Base-by-base conservation (phyloP, 2,329 filamentous ascomycete species). In the Penicillium rolfsii region DNA sequence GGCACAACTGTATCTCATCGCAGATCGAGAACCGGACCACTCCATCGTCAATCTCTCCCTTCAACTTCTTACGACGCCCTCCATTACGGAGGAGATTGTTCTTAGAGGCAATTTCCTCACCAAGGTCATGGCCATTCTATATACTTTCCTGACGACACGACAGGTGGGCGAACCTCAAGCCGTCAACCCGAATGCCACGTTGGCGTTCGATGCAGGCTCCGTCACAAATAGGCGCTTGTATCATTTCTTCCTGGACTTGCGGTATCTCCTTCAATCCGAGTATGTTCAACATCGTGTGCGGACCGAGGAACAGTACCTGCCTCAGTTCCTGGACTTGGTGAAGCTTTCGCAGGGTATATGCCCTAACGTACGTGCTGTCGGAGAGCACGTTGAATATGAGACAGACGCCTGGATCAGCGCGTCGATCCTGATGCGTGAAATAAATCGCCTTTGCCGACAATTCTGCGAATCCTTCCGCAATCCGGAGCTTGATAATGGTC, bases 401-500 rank as follows among this genome's bases (percentile, higher is more conserved):
- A 96, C 93, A 1, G 96, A 99, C 77, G 91, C 92, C 22, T 99
- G 95, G 95, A 98, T 99, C 56, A 96, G 91, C 60, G 94, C 95
- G 3, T 97, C 93, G 6, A 84, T 98, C 54, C 91, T 99, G 60
- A 97, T 95, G 53, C 86, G 94, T 54, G 94, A 99, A 75, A 94
- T 99, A 75, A 98, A 98, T 73, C 88, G 91, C 57, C 85, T 98
- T 40, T 97, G 94, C 71, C 85, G 93, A 64, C 90, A 95, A 70
- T 89, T 98, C 60, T 89, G 93, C 0, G 91, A 96, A 69, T 89
- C 95, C 0, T 99, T 97, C 81, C 86, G 87, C 53, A 85, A 88
- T 71, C 84, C 84, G 45, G 83, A 84, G 35, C 82, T 84, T n/a
- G 84, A 89, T 48, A 87, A 92, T 63, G 81, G 84, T 6, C 78